Evolutionary conservation across 129 eudicot genomes (phyloP).

Genomic region (Glebionis coronaria): DNA sequence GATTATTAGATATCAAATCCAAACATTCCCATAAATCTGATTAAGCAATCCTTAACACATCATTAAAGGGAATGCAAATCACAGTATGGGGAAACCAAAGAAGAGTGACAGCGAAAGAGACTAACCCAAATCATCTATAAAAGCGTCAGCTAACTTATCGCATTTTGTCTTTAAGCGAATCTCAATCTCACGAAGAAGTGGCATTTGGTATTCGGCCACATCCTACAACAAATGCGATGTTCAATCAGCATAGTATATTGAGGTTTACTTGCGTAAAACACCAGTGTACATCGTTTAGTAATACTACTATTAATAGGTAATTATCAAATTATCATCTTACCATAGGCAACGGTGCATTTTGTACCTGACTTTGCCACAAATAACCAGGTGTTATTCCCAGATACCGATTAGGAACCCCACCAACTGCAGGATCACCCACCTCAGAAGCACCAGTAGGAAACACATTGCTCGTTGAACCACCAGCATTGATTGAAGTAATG

Average conservation of each 20-base stretch:
- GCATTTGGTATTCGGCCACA: conserved; percentile 78
- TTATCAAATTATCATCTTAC: conserved; percentile 33
- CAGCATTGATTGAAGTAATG: conserved; percentile 38
- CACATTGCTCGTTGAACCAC: conserved; percentile 33
- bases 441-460: conserved; percentile 39
- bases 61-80: too few species aligned
- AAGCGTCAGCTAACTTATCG: conserved; percentile 79
- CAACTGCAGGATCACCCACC: conserved; percentile 71
- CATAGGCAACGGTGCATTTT: conserved; percentile 57
- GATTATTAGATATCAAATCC: too few species aligned
- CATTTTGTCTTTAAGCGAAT: conserved; percentile 76
- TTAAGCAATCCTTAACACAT: too few species aligned
- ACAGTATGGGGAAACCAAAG: too few species aligned
- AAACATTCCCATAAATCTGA: too few species aligned
- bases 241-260: background rate
- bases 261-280: background rate
- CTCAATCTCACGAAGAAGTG: conserved; percentile 85
- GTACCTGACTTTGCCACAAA: conserved; percentile 89
- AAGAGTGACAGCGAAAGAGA: too few species aligned
- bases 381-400: conserved; percentile 89
- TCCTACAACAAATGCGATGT: conserved; percentile 48
- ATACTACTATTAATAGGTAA: background rate
- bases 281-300: background rate
- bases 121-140: conserved; percentile 68
- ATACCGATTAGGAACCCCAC: conserved; percentile 91